Conservation (phyloP, 805 yeast species). For the Lipomyces orientalis region DNA sequence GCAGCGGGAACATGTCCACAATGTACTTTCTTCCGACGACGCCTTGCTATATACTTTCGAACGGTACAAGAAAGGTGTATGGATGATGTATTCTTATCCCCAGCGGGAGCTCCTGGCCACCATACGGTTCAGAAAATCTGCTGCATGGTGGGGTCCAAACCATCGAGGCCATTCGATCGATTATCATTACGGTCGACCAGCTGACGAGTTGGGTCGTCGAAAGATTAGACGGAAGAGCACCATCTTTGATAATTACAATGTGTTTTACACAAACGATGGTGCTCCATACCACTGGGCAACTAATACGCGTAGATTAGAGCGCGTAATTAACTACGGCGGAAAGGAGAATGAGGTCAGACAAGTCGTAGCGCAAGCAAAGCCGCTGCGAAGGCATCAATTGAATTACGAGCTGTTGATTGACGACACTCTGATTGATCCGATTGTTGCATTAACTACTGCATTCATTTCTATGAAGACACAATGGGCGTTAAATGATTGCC, state of each 20-base stretch:
- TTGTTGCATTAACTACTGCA: constrained; percentile 63
- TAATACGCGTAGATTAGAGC: constrained; percentile 58
- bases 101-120: constrained; percentile 29
- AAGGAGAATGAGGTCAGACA: constrained; percentile 60
- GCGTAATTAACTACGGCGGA: constrained; percentile 60
- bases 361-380: constrained; percentile 60
- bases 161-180: constrained; percentile 27
- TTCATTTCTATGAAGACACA: constrained; percentile 69
- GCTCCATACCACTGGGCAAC: constrained; percentile 62
- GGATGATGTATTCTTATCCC: constrained; percentile 30
- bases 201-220: constrained; percentile 13
- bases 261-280: constrained; percentile 60
- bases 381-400: constrained; percentile 62
- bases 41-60: constrained; percentile 29
- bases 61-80: constrained; percentile 20
- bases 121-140: constrained; percentile 19
- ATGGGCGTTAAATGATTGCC: constrained; percentile 54
- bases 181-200: constrained; percentile 14
- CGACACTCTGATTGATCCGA: constrained; percentile 54
- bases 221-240: constrained; percentile 28
- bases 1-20: constrained; percentile 33
- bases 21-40: constrained; percentile 18
- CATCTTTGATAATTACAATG: constrained; percentile 50
- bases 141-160: constrained; percentile 23
- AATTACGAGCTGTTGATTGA: constrained; percentile 66